A percentile compares a stretch with the other conserved stretches of the same genome.
These are phyloP conservation scores for Trichoderma arundinaceum DNA, from an alignment of 2,329 filamentous ascomycete genomes.

Conservation along the genomic window DNA sequence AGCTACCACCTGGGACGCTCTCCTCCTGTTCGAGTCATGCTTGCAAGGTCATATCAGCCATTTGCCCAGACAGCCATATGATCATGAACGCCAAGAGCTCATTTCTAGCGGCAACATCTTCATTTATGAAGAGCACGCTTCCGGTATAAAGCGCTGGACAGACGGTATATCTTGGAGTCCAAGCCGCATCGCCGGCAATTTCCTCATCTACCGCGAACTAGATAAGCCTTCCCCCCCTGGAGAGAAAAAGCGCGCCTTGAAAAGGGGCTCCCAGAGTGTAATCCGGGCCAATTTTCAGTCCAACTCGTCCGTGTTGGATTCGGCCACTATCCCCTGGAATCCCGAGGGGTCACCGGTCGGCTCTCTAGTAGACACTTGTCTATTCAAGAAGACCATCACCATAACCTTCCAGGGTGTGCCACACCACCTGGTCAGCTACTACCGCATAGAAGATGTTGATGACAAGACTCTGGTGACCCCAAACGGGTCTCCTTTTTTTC, in stretches of 20 bases:
- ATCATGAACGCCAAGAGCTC: conserved; percentile 76
- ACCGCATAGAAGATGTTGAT: conserved; percentile 80
- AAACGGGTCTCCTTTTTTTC: conserved; percentile 49
- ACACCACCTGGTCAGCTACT: conserved; percentile 90
- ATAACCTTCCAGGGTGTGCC: conserved; percentile 74
- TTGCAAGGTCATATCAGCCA: conserved; percentile 73
- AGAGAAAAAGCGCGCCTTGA: conserved; percentile 82
- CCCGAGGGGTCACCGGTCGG: conserved; percentile 65
- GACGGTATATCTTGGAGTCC: conserved; percentile 92
- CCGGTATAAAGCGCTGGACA: conserved; percentile 93
- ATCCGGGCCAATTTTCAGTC: conserved; percentile 44
- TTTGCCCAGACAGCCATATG: conserved; percentile 82
- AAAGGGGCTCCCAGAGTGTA: conserved; percentile 46
- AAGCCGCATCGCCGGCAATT: conserved; percentile 84
- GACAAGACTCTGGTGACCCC: conserved; percentile 64
- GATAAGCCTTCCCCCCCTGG: conserved; percentile 78
- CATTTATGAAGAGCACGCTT: conserved; percentile 89
- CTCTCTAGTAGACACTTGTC: conserved; percentile 86
- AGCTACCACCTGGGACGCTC: conserved; percentile 73
- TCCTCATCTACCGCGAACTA: conserved; percentile 83
- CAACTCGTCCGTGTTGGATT: conserved; percentile 28
- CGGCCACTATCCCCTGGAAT: conserved; percentile 38
- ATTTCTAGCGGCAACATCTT: conserved; percentile 87
- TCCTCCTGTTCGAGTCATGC: conserved; percentile 81
- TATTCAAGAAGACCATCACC: conserved; percentile 95